Evolutionary conservation across 2,329 filamentous ascomycete species (phyloP).

Genomic region (Trichophaea hybrida): DNA sequence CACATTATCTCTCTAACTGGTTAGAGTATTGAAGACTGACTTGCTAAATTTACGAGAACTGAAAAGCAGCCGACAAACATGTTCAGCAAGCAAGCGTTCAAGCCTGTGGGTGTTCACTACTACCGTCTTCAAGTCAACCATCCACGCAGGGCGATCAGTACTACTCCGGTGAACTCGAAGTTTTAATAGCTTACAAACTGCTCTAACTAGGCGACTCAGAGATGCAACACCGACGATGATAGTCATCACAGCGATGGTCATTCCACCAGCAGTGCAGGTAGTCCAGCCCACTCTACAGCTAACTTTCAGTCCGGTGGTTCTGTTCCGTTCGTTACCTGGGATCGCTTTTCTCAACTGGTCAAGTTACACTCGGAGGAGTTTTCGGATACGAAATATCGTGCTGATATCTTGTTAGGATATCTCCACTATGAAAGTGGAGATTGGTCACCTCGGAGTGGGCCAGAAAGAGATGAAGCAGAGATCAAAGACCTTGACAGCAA

Average conservation of each 20-base stretch:
- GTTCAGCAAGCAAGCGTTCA: no score
- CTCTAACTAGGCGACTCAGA: slow-evolving; percentile 9
- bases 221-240: no score
- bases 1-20: no score
- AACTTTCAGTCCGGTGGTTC: not conserved
- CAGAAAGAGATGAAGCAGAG: slow-evolving; percentile 4
- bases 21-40: no score
- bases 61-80: no score
- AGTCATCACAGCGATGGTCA: not conserved
- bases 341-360: not conserved
- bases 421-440: slow-evolving; percentile 3
- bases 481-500: slow-evolving; percentile 4
- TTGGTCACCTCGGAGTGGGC: slow-evolving; percentile 4
- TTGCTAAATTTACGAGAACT: no score
- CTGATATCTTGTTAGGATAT: slow-evolving; percentile 9
- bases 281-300: no score
- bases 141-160: no score
- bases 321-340: not conserved
- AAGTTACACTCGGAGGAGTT: slow-evolving; percentile 3
- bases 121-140: no score
- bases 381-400: slow-evolving; percentile 1
- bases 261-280: no score
- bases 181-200: slow-evolving; percentile 6
- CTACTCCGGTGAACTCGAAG: slow-evolving; percentile 9
- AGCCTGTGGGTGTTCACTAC: no score